A percentile compares a stretch with the other conserved stretches of the same genome.
phyloP scores from a whole-genome alignment of 495 filamentous ascomycete species.

The Annulohypoxylon maeteangense region DNA sequence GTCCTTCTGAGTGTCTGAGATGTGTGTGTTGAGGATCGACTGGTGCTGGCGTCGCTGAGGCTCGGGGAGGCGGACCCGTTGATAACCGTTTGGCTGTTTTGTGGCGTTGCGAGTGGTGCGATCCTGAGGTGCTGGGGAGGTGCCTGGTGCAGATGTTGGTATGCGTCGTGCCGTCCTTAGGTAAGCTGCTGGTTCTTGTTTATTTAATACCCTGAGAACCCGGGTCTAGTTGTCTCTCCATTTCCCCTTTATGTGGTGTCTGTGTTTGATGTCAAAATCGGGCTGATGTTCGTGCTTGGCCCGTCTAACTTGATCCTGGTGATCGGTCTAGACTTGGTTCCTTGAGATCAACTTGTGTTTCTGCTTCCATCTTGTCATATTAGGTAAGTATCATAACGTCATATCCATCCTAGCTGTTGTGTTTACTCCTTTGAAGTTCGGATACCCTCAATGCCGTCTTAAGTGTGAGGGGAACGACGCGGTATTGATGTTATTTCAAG shows the following conservation, averaged over 20 bases:
- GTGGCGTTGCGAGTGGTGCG: too few species aligned
- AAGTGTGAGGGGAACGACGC: not conserved
- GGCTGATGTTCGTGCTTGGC: too few species aligned
- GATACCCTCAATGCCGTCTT: not conserved
- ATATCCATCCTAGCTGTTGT: not conserved
- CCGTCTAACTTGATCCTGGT: too few species aligned
- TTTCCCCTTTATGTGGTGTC: too few species aligned
- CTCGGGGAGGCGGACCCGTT: not conserved
- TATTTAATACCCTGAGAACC: too few species aligned
- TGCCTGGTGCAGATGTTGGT: too few species aligned
- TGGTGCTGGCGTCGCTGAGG: not conserved
- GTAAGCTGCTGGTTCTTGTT: too few species aligned
- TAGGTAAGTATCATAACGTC: not conserved
- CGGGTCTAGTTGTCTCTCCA: too few species aligned
- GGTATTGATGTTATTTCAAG: not conserved
- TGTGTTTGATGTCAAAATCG: too few species aligned
- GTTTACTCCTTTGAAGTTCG: not conserved
- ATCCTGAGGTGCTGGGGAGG: too few species aligned
- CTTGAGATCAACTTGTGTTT: not conserved
- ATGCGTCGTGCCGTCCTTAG: too few species aligned
- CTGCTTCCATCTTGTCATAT: not conserved
- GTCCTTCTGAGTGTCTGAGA: not conserved
- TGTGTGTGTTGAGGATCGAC: not conserved
- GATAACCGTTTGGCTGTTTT: not conserved
- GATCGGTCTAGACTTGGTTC: too few species aligned